Conservation (phyloP, 805 yeast species). For the Saccharomyces eubayanus region DNA sequence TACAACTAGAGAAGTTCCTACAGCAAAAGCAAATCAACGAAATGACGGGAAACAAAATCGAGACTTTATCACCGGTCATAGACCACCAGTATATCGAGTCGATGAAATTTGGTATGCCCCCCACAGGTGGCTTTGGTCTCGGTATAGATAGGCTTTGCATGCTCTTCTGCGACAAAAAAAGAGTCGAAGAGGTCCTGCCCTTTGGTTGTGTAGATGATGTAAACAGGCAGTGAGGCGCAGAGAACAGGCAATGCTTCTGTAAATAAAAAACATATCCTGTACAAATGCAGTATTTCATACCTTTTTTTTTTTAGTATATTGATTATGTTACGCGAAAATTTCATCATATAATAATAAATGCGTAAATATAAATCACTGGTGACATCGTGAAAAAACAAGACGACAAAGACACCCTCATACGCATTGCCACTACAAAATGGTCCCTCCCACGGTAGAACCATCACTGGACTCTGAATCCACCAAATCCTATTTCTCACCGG, state of each 20-base stretch:
- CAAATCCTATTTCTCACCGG: slow-evolving; percentile 40
- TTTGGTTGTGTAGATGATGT: slow-evolving; percentile 74
- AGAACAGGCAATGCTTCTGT: neutral
- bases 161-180: slow-evolving; percentile 54
- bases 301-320: neutral
- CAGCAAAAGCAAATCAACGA: slow-evolving; percentile 45
- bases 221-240: slow-evolving; percentile 41
- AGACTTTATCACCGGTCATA: slow-evolving; percentile 45
- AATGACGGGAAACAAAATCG: slow-evolving; percentile 43
- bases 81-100: slow-evolving; percentile 64
- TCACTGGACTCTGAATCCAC: slow-evolving; percentile 29
- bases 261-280: neutral
- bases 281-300: neutral
- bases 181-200: slow-evolving; percentile 68
- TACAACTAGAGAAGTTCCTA: slow-evolving; percentile 56
- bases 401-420: neutral
- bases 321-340: neutral
- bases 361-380: neutral
- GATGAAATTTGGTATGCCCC: slow-evolving; percentile 93
- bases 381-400: neutral
- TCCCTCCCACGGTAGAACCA: slow-evolving; percentile 27
- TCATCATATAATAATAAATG: neutral
- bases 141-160: slow-evolving; percentile 86
- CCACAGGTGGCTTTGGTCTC: slow-evolving; percentile 97
- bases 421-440: neutral